Percentiles rank a stretch among this genome's conserved stretches.
phyloP scores from a whole-genome alignment of 805 yeast genomes.

The Teunomyces funiuensis region DNA sequence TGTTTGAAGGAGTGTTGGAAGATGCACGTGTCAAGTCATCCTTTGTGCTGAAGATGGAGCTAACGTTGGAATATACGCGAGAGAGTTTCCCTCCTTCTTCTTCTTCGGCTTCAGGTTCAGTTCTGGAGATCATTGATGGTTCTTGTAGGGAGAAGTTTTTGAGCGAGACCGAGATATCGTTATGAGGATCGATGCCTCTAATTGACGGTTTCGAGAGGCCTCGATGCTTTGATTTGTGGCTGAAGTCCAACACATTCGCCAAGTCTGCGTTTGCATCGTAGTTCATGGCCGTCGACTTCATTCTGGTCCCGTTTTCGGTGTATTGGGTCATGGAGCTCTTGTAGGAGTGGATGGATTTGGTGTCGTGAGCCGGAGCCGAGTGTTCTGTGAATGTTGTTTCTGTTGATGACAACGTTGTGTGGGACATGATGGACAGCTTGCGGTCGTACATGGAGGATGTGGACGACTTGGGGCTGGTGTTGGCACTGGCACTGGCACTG shows the following conservation, averaged over 20 bases:
- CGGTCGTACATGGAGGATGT: constrained; percentile 2
- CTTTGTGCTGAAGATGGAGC: constrained; percentile 27
- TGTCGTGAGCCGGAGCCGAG: not conserved
- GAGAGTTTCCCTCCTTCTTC: constrained; percentile 15
- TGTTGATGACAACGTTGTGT: constrained; percentile 4
- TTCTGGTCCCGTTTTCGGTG: constrained; percentile 4
- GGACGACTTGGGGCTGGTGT: not conserved
- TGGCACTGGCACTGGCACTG: too few relatives aligned
- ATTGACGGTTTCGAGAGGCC: not conserved
- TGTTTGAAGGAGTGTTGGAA: not conserved
- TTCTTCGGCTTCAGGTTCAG: constrained; percentile 9
- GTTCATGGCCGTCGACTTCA: constrained; percentile 8
- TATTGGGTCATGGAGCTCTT: not conserved
- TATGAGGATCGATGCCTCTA: constrained; percentile 6
- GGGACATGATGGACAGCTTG: constrained; percentile 6
- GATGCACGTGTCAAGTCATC: constrained; percentile 2
- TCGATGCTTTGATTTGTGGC: constrained; percentile 9
- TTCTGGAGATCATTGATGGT: too few relatives aligned
- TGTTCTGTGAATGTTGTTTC: constrained; percentile 4
- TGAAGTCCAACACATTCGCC: constrained; percentile 16
- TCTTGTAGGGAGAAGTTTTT: constrained; percentile 4
- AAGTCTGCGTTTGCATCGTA: constrained; percentile 10
- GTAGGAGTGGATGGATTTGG: not conserved
- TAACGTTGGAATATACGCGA: constrained; percentile 25
- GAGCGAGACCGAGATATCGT: constrained; percentile 4